These are phyloP conservation scores for Toxicodendron radicans DNA, from an alignment of 345 rosid genomes.

Conservation along the genomic window DNA sequence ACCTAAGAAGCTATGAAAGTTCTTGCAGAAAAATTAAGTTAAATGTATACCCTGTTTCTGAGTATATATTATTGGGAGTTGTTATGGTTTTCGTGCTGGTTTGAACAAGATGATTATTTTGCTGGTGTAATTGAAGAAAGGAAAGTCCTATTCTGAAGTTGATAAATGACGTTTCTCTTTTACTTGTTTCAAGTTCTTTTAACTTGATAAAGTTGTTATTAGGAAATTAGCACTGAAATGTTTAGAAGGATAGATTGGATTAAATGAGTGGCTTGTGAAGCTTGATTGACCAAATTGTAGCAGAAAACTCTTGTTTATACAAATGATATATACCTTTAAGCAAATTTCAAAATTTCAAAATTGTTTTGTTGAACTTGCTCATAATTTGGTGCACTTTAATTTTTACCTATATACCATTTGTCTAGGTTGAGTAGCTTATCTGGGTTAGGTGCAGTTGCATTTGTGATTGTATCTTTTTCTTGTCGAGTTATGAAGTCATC, in stretches of 20 bases:
- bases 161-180: neutral
- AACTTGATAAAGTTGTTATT: neutral
- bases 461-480: constrained; percentile 4
- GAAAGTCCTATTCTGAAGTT: neutral
- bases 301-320: neutral
- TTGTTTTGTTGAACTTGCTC: neutral
- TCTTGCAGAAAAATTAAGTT: neutral
- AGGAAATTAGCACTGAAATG: neutral
- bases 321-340: neutral
- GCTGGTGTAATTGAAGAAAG: neutral
- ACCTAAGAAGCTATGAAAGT: neutral
- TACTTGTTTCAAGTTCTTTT: neutral
- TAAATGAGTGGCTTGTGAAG: neutral
- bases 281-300: neutral
- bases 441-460: neutral
- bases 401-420: neutral
- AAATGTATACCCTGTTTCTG: neutral
- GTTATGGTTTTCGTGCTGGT: neutral
- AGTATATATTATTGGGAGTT: neutral
- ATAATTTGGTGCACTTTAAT: neutral
- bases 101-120: neutral
- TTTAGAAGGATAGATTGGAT: neutral
- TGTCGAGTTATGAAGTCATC: constrained; percentile 4
- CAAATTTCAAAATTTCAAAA: neutral
- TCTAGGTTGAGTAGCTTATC: neutral